Conservation (phyloP, 176 grass and related monocot species). For the Tillandsia leiboldiana region DNA sequence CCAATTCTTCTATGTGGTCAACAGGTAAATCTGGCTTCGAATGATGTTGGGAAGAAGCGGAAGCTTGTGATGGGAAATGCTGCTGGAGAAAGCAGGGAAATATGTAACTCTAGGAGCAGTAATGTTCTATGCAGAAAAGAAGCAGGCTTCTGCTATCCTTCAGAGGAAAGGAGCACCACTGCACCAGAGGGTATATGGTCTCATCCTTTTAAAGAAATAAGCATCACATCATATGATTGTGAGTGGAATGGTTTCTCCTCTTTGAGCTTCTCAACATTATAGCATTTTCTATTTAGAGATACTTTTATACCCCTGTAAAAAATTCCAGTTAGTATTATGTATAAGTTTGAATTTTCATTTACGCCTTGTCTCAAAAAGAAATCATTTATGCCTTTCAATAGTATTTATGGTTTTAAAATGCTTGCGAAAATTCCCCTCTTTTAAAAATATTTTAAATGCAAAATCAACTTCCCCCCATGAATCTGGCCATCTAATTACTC, state of each 20-base stretch:
- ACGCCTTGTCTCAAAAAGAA: too few species aligned
- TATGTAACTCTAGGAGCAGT: neutral
- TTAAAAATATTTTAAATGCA: too few species aligned
- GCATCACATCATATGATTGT: neutral
- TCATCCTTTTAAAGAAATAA: neutral
- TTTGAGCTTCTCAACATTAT: conserved; percentile 2
- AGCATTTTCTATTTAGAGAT: neutral
- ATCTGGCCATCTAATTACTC: neutral
- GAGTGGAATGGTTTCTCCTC: neutral
- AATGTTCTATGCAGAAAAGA: conserved; percentile 4
- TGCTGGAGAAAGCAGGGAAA: neutral
- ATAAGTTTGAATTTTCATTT: too few species aligned
- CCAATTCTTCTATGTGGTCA: conserved; percentile 21
- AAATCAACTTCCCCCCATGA: too few species aligned
- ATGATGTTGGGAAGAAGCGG: neutral
- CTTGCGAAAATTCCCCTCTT: too few species aligned
- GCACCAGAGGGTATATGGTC: neutral
- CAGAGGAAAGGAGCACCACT: neutral
- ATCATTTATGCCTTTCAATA: too few species aligned
- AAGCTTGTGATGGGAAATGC: neutral
- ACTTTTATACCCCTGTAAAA: too few species aligned
- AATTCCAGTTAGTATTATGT: too few species aligned
- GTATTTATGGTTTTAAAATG: too few species aligned
- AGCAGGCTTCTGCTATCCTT: neutral
- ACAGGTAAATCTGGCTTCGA: neutral